Percentiles rank a stretch among this genome's conserved stretches.
Conservation (phyloP, 1,284 basidiomycete genomes). For the Sanghuangporus sanghuang region DNA sequence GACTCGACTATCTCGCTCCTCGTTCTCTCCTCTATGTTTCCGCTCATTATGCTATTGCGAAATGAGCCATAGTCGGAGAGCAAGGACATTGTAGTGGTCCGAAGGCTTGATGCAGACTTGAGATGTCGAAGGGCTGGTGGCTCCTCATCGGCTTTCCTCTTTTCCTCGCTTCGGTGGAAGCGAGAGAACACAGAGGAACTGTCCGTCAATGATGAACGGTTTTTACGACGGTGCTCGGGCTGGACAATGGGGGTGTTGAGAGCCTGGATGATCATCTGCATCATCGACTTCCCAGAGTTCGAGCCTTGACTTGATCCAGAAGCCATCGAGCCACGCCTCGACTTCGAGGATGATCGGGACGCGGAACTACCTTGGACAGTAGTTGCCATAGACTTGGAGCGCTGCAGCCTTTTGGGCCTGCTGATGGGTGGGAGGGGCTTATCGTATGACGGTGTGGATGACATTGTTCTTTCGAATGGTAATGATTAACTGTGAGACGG, state of each 20-base stretch:
- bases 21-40: background rate
- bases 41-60: slow-evolving; percentile 6
- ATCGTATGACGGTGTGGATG: background rate
- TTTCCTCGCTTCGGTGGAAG: background rate
- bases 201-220: background rate
- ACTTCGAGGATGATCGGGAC: background rate
- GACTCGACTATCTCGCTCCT: background rate
- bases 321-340: background rate
- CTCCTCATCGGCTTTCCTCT: background rate
- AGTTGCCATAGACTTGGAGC: slow-evolving; percentile 5
- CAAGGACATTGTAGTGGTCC: background rate
- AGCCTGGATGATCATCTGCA: background rate
- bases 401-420: background rate
- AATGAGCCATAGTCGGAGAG: slow-evolving; percentile 5
- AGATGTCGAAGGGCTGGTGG: background rate
- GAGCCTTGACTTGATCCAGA: background rate
- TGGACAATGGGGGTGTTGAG: slow-evolving; percentile 3
- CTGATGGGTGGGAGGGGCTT: background rate
- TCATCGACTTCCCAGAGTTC: background rate
- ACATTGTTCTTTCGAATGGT: background rate
- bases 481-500: too few relatives aligned
- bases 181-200: background rate
- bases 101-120: background rate
- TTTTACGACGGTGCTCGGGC: background rate
- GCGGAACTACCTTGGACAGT: background rate